Base-by-base conservation (phyloP, 768 basidiomycete genomes). In the Phlebiopsis gigantea region DNA sequence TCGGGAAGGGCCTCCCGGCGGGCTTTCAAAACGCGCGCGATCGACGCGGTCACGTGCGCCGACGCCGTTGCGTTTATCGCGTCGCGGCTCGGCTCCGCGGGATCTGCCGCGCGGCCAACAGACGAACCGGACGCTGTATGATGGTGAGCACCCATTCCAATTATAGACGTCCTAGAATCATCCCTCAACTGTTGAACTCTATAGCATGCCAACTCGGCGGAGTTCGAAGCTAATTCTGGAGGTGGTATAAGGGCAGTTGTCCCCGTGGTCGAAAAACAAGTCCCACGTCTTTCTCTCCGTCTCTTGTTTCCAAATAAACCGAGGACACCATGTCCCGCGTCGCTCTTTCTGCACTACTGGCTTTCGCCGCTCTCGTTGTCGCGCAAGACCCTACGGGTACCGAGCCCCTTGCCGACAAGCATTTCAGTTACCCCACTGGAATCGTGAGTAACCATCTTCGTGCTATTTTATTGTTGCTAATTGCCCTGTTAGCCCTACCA, bases 401-500 rank as follows among this genome's bases (percentile, higher is more conserved):
- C 10, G 34, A 51, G 19, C 72, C 73, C 14, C 66, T 73, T 14
- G 66, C 62, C 12, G 47, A 55, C 34, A 59, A 69, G 43, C 56
- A 57, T 42, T 69, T 66, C 57, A 21, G 63, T 5, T 70, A 69
- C 53, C 56, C 61, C 2, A 22, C 57, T 15, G 57, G 60, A 2
- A 57, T 70, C 26, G 68, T 68, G 49, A 58, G 61, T 61, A 1
- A 0, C 25, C 31, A 2, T 31, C 17, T 5, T 21, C 24, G 25
- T 4, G 12, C 21, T n/a, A 31, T 19, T 19, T 8, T 47, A 51
- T 7, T 50, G 39, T 26, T 31, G 41, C 25, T 15, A 1, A 12
- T 39, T 17, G 47, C 19, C 6, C 4, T 31, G 24, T 24, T 51
- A 83, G 81, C 83, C 83, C 1, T 76, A 79, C 64, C 73, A 82